Conservation (phyloP, 1,139 yeast species). For the Oligophagozyma castellii region DNA sequence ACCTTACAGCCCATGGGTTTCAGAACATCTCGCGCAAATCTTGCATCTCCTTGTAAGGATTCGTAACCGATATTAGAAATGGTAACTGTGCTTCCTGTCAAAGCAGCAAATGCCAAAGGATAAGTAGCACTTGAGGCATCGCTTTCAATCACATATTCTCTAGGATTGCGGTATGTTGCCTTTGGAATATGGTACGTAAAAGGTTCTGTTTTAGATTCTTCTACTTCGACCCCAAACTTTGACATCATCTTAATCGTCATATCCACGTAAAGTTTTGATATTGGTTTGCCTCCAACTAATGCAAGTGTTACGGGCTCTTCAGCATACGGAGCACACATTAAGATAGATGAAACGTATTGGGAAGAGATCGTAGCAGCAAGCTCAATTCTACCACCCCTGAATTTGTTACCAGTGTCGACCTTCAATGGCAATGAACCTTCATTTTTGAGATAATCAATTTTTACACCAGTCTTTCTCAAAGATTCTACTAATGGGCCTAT, state of each 20-base stretch:
- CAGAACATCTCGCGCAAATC: conserved; percentile 87
- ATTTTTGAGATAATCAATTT: conserved; percentile 53
- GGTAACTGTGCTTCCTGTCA: conserved; percentile 86
- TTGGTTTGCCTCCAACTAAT: conserved; percentile 92
- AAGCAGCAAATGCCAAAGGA: conserved; percentile 96
- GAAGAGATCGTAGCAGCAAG: conserved; percentile 94
- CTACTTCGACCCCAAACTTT: conserved; percentile 73
- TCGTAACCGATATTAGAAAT: conserved; percentile 88
- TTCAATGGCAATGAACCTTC: conserved; percentile 80
- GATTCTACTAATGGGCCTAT: conserved; percentile 95
- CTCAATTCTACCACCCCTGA: conserved; percentile 85
- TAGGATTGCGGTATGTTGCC: conserved; percentile 68
- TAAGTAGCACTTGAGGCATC: conserved; percentile 99
- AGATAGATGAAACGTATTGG: conserved; percentile 88
- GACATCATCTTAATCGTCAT: conserved; percentile 97
- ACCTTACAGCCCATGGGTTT: conserved; percentile 93
- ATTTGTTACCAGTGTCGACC: conserved; percentile 54
- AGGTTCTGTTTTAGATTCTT: conserved; percentile 52
- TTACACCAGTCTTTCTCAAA: conserved; percentile 63
- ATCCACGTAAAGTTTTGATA: conserved; percentile 87
- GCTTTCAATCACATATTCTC: conserved; percentile 78
- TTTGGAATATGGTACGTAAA: conserved; percentile 84
- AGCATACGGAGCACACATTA: conserved; percentile 98
- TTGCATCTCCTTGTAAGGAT: conserved; percentile 94
- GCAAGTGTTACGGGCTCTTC: conserved; percentile 73